These are phyloP conservation scores for Ephemerocybe angulata DNA, from an alignment of 768 basidiomycete species.

Conservation along the genomic window DNA sequence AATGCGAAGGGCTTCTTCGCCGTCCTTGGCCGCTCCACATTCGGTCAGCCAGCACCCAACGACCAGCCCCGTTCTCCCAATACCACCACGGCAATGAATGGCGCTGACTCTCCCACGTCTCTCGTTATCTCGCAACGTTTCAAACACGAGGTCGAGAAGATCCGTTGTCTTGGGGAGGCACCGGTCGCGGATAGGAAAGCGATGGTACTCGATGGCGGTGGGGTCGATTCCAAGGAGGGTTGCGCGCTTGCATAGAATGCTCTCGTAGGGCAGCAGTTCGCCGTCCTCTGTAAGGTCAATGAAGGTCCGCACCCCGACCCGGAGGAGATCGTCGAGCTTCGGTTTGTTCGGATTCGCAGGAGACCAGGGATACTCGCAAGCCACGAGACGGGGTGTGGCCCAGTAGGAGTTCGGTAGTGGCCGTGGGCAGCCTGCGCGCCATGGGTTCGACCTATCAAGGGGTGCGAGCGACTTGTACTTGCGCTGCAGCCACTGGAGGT, in stretches of 20 bases:
- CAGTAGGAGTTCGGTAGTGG: conserved; percentile 86
- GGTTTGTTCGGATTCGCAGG: conserved; percentile 54
- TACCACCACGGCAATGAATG: conserved; percentile 78
- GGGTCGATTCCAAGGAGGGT: conserved; percentile 52
- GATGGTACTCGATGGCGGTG: conserved; percentile 63
- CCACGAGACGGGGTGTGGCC: conserved; percentile 69
- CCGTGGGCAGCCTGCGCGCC: conserved; percentile 27
- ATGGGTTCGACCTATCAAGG: not conserved
- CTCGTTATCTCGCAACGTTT: conserved; percentile 58
- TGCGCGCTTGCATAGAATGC: conserved; percentile 51
- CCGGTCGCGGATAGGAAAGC: conserved; percentile 75
- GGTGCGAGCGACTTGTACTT: conserved; percentile 7
- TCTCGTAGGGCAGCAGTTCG: conserved; percentile 65
- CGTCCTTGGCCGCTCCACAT: conserved; percentile 56
- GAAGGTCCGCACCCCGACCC: conserved; percentile 73
- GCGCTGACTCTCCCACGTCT: conserved; percentile 56
- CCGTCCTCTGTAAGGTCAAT: conserved; percentile 83
- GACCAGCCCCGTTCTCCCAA: conserved; percentile 63
- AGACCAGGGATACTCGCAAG: conserved; percentile 80
- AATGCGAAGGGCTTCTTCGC: conserved; percentile 59
- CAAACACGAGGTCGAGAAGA: conserved; percentile 56
- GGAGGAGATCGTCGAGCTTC: conserved; percentile 71
- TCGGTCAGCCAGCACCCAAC: conserved; percentile 76
- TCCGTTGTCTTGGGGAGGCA: conserved; percentile 57
- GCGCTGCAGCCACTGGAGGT: conserved; percentile 6